Evolutionary conservation across 2,329 filamentous ascomycete genomes (phyloP), one percentile per base, ranked within the genome.

Genomic region (Venturia aucupariae): DNA sequence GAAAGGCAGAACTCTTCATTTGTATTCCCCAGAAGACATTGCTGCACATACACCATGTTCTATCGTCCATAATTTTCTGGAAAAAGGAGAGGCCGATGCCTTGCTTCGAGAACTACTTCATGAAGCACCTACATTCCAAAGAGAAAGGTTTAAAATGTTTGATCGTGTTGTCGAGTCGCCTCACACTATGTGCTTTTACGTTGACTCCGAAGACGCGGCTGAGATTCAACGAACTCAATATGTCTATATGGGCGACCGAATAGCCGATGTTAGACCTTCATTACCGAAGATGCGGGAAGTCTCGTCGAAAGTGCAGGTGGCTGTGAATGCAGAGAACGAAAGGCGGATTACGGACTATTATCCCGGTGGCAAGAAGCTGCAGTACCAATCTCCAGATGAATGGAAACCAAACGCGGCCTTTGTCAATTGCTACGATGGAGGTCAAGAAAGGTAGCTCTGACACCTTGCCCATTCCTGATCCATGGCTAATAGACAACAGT

Each of bases 371-470:
- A 81, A 84, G 73, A 96, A 93, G 73, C 82, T 97, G 35, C 86
- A 82, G 69, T 86, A 90, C 69, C 92, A 97, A 71, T 89, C 87
- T 0, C 83, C 90, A 0, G 75, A 82, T 0, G 76, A 81, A 0
- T 97, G 93, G 92, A 79, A 79, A 10, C 90, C 93, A 11, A 97
- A 97, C 72, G 90, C 91, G 0, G 91, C 92, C 0, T 93, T 97
- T 71, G 92, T 96, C 19, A 99, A 99, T 74, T 96, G 91, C 78
- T 99, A 99, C 74, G 81, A 87, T 69, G 92, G 92, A 0, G 87
- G 86, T 0, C 81, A 86, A 13, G 86, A 97, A 76, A 90, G 63
- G 67, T 68, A 60, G 6, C 1, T 48, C 19, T 38, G 0, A 3
- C 3, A 32, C 46, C 27, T 11, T 54, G 32, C n/a, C 17, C 7